Base-by-base conservation (phyloP, 1,139 yeast species). In the Candida mesenterica region DNA sequence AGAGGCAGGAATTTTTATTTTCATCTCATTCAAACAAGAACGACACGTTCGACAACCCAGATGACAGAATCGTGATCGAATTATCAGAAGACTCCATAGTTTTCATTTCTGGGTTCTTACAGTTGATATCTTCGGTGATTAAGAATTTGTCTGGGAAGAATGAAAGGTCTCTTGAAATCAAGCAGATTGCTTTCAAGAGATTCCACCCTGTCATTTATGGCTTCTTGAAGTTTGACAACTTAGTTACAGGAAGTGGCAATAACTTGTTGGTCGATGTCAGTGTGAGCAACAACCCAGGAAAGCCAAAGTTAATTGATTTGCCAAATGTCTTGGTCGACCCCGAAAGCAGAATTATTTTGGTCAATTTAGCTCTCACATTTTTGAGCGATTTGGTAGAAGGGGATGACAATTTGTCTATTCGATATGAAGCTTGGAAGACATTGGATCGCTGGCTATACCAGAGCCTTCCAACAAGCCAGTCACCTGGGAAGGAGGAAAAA, bases 61-160 rank as follows among this genome's bases (percentile, higher is more conserved):
- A 42, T 3, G 54, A 50, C 33, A 49, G 53, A 36, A 53, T 65
- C 14, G 40, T 62, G 3, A 64, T 76, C 15, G 90, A 82, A 36
- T 65, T 90, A 28, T 86, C 86, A 20, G 95, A 87, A 47, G 96
- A 88, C 53, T 82, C 90, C 0, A 62, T 85, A n/a, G 74, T 87
- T 5, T 79, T 86, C 37, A 67, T 89, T 6, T 75, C 90, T 0
- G 87, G 96, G 0, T 81, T 85, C 48, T 64, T 87, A 15, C 64
- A 65, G 39, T 57, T 71, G 32, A 52, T 68, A 4, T 59, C 72
- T 5, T 54, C 65, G 1, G 55, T 71, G 6, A 62, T 63, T 9
- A 53, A 49, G 27, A 65, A 68, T 40, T 51, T 65, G 32, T 43
- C 60, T 2, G 45, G 55, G 6, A 38, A 39, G 8, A 44, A 42